A percentile compares a stretch with the other conserved stretches of the same genome.
phyloP scores from a whole-genome alignment of 1,284 basidiomycete genomes.

The Tausonia pullulans region DNA sequence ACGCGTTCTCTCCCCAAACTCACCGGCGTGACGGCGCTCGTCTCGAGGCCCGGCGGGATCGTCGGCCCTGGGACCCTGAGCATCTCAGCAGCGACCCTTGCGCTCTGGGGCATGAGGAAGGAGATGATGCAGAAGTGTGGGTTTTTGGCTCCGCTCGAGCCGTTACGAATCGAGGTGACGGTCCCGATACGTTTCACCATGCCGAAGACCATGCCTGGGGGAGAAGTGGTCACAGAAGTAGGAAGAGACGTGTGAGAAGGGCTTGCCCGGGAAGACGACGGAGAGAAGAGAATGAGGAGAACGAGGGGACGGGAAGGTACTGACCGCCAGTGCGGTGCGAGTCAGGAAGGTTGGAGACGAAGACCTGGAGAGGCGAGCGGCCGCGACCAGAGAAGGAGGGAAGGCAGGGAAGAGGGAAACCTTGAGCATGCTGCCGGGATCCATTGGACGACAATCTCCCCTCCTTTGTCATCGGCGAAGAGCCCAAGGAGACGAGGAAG shows the following conservation, averaged over 20 bases:
- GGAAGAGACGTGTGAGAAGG: neutral
- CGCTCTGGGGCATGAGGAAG: neutral
- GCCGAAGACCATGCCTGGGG: neutral
- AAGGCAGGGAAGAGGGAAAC: neutral
- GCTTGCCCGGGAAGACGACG: neutral
- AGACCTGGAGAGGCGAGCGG: neutral
- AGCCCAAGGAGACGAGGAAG: neutral
- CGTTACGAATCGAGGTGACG: neutral
- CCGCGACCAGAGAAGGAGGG: neutral
- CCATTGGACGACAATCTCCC: too few relatives aligned
- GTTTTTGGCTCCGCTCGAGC: neutral
- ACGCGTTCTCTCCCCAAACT: neutral
- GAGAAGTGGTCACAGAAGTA: too few relatives aligned
- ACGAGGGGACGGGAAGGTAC: neutral
- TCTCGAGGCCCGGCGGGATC: neutral
- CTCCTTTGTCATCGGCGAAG: too few relatives aligned
- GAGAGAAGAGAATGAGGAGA: neutral
- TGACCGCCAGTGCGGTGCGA: neutral
- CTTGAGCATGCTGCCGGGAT: too few relatives aligned
- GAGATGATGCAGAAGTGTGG: conserved; percentile 7
- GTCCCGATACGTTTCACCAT: neutral
- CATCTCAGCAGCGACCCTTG: neutral
- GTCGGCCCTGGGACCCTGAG: neutral
- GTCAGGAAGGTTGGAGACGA: neutral
- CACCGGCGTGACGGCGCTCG: neutral